Percentiles rank a stretch among this genome's conserved stretches.
phyloP scores from a whole-genome alignment of 805 yeast species.

The Hanseniaspora clermontiae region DNA sequence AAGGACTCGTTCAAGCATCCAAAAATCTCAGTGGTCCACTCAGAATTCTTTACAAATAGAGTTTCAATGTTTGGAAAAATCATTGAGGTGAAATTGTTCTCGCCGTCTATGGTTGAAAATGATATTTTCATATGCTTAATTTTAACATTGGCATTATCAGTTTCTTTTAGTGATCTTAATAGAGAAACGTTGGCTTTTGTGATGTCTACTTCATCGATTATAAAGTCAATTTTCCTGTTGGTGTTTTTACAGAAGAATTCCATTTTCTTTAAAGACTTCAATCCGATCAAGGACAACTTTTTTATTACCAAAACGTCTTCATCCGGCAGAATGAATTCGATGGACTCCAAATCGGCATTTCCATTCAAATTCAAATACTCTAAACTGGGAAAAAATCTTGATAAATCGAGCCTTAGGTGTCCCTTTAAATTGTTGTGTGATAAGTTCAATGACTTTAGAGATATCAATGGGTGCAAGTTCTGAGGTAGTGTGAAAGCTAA shows the following conservation, averaged over 20 bases:
- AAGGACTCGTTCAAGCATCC: neutral
- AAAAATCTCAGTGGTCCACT: constrained; percentile 2
- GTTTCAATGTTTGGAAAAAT: constrained; percentile 3
- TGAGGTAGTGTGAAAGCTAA: neutral
- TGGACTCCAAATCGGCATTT: neutral
- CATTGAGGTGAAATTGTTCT: neutral
- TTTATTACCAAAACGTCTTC: neutral
- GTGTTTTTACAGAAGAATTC: neutral
- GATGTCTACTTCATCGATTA: constrained; percentile 4
- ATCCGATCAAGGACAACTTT: constrained; percentile 5
- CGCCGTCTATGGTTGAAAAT: neutral
- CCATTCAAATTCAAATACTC: neutral
- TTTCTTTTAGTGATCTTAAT: neutral
- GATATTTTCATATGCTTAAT: constrained; percentile 7
- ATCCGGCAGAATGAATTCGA: constrained; percentile 1
- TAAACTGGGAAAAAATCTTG: neutral
- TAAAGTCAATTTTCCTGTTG: neutral
- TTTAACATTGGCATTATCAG: neutral
- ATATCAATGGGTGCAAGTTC: neutral
- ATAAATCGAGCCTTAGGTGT: neutral
- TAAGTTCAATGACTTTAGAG: constrained; percentile 4
- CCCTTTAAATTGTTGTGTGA: constrained; percentile 3
- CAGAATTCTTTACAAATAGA: neutral
- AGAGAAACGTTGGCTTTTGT: neutral
- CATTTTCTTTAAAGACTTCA: neutral